Evolutionary conservation across 768 basidiomycete genomes (phyloP), one percentile per base, ranked within the genome.

Genomic region (Cyathus striatus): DNA sequence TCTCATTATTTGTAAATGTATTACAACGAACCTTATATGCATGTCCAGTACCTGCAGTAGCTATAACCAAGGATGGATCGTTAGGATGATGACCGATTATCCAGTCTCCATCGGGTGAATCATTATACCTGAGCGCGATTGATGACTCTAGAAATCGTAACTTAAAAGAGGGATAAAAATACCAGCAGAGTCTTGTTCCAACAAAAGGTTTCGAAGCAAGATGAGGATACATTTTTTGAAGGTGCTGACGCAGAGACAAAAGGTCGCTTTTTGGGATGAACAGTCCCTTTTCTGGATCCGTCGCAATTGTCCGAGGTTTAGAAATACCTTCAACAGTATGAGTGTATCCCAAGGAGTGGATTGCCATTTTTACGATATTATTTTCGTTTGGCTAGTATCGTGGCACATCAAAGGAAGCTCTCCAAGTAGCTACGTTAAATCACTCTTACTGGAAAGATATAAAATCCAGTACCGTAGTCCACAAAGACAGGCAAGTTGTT

Each of bases 181-280:
- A 90, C 94, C 94, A 97, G 65, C 94, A 98, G 49, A 98, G 61
- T 46, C 94, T 66, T 9, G 92, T 94, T 5, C 68, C 68, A 23
- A 63, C 57, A 55, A 92, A 87, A 0, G 86, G 76, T 59, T 81
- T 86, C 50, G 78, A 63, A 4, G 79, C 86, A 35, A 98, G 71
- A 40, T 79, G 78, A 20, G 94, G 95, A 62, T 86, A 93, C 21
- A 91, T 65, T 23, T 62, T 56, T 16, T 63, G 57, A 9, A 95
- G 60, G 7, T 69, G 61, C 2, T 58, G 59, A 30, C 88, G 70
- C 42, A 95, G 56, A 41, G 58, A 58, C 26, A 62, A 55, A 2
- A 86, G 58, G 38, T 70, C 72, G 6, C 62, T 58, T 43, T 64
- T 73, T 0, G 95, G 92, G 37, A 98, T 86, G 21, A 70, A 70